phyloP scores from a whole-genome alignment of 108 stramenopile species.

The Parietichytrium sp. region DNA sequence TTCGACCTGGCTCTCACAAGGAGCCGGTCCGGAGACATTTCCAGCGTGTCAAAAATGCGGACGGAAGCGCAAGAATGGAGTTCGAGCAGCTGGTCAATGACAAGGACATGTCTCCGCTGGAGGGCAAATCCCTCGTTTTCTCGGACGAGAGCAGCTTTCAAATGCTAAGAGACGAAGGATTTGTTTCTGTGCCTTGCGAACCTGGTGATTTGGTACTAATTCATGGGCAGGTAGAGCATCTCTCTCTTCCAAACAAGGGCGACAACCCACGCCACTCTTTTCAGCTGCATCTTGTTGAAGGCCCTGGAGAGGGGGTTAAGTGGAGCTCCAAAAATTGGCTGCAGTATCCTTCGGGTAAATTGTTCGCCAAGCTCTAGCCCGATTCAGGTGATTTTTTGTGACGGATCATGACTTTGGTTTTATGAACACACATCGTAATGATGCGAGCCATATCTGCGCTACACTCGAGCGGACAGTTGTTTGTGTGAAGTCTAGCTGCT shows the following conservation, averaged over 20 bases:
- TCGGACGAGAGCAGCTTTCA: conserved; percentile 52
- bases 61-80: conserved; percentile 67
- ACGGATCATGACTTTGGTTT: too few species aligned
- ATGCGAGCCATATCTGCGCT: too few species aligned
- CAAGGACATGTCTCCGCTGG: conserved; percentile 56
- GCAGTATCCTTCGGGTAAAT: conserved; percentile 70
- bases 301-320: conserved; percentile 62
- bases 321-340: conserved; percentile 85
- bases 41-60: not conserved
- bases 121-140: conserved; percentile 67
- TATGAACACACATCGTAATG: too few species aligned
- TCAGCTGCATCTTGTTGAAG: conserved; percentile 85
- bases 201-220: conserved; percentile 82
- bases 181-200: conserved; percentile 77
- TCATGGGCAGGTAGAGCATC: conserved; percentile 80
- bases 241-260: conserved; percentile 77
- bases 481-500: too few species aligned
- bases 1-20: conserved; percentile 74
- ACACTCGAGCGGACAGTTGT: too few species aligned
- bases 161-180: conserved; percentile 68
- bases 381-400: too few species aligned
- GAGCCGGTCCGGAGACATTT: conserved; percentile 63
- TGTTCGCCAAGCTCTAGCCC: conserved; percentile 49
- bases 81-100: conserved; percentile 50
- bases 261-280: conserved; percentile 76